These are phyloP conservation scores for Solanum chaucha DNA, from an alignment of 257 asterid species.

Conservation along the genomic window DNA sequence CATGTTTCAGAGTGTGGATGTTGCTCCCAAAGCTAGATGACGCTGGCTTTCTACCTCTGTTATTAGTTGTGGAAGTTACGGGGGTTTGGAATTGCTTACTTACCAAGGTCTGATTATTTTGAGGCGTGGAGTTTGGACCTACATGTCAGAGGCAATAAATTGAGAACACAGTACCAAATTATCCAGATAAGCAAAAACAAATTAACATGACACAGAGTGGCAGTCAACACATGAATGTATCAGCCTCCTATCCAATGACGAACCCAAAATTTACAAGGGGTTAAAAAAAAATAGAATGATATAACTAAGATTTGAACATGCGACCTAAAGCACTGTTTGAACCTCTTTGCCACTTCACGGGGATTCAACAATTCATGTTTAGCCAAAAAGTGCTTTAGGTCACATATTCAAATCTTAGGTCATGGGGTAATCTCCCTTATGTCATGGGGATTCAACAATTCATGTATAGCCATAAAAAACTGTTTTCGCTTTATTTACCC, in stretches of 20 bases:
- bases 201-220: neutral
- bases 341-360: neutral
- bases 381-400: neutral
- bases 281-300: neutral
- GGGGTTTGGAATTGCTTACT: conserved; percentile 23
- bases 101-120: conserved; percentile 22
- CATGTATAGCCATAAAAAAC: neutral
- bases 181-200: neutral
- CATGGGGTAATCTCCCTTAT: neutral
- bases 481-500: neutral
- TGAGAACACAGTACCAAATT: neutral
- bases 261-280: neutral
- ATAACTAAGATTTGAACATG: neutral
- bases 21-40: conserved; percentile 55
- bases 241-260: neutral
- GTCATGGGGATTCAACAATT: neutral
- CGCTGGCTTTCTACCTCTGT: conserved; percentile 22
- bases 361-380: neutral
- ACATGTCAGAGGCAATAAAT: neutral
- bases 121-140: conserved; percentile 52
- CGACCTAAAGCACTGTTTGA: neutral
- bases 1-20: conserved; percentile 76
- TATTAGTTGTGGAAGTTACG: conserved; percentile 14
- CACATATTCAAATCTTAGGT: neutral
- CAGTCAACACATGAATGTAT: neutral